phyloP scores from a whole-genome alignment of 116 monocot species.

The Trichopus zeylanicus region DNA sequence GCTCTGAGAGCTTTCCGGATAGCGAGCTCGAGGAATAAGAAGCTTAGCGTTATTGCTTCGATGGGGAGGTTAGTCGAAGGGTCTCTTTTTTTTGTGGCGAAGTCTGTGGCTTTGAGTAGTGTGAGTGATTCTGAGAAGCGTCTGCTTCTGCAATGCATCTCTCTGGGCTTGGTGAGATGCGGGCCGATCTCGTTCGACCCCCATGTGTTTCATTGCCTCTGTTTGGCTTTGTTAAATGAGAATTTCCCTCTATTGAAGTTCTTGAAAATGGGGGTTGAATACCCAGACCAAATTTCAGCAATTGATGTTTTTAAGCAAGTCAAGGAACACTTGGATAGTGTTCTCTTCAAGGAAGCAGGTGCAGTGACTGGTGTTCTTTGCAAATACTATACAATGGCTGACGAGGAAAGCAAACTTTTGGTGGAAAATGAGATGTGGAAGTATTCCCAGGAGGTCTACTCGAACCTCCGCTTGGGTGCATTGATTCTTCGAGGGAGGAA shows the following conservation, averaged over 20 bases:
- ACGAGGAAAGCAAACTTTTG: conserved; percentile 26
- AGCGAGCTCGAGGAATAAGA: conserved; percentile 15
- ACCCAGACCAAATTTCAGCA: conserved; percentile 1
- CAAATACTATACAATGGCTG: conserved; percentile 59
- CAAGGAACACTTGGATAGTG: conserved; percentile 39
- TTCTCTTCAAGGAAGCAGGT: conserved; percentile 89
- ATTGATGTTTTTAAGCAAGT: conserved; percentile 7
- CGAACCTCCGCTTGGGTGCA: conserved; percentile 24
- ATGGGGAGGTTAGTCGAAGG: conserved; percentile 35
- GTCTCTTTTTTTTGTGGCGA: conserved; percentile 40
- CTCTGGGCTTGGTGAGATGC: conserved; percentile 58
- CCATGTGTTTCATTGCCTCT: conserved; percentile 44
- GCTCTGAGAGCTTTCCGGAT: conserved; percentile 56
- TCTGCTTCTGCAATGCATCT: conserved; percentile 56
- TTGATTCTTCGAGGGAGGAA: conserved; percentile 24
- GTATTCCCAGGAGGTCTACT: conserved; percentile 47
- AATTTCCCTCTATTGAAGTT: conserved; percentile 47
- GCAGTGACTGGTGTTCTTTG: conserved; percentile 69
- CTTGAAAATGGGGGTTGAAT: conserved; percentile 21
- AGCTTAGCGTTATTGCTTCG: conserved; percentile 20
- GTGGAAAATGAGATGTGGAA: conserved; percentile 64
- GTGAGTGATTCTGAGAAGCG: conserved; percentile 14
- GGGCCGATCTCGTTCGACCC: conserved; percentile 35
- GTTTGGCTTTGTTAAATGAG: conserved; percentile 40
- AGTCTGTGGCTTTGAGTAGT: conserved; percentile 20